Evolutionary conservation across 2,329 filamentous ascomycete species (phyloP).

Genomic region (Boeremia lycopersici): DNA sequence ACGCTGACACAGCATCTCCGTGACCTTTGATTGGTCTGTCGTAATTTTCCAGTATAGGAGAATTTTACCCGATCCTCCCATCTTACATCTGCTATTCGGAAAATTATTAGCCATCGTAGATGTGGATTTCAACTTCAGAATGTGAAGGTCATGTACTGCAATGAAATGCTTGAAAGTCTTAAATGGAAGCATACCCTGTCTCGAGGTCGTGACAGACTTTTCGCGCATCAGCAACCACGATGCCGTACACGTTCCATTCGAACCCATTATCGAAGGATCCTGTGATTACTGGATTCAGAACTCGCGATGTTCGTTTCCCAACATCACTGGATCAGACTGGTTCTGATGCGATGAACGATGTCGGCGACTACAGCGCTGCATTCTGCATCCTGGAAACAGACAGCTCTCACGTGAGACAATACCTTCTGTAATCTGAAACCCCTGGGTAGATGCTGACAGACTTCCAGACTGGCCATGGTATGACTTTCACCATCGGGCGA

Average conservation of each 20-base stretch:
- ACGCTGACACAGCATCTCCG: too few relatives aligned
- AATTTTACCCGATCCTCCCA: too few relatives aligned
- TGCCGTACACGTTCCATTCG: not conserved
- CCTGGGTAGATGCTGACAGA: not conserved
- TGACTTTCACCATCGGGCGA: slow-evolving; percentile 83
- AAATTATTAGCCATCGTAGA: too few relatives aligned
- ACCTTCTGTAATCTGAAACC: not conserved
- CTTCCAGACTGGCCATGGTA: slow-evolving; percentile 76
- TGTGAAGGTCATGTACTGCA: too few relatives aligned
- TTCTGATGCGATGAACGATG: slow-evolving; percentile 94
- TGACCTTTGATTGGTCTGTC: too few relatives aligned
- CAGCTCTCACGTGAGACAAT: not conserved
- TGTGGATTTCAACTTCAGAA: too few relatives aligned
- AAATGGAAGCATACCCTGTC: not conserved
- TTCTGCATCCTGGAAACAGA: slow-evolving; percentile 87
- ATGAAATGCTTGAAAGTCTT: not conserved
- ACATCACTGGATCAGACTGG: slow-evolving; percentile 93
- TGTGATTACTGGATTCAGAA: not conserved
- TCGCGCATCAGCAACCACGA: not conserved
- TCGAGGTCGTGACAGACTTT: not conserved
- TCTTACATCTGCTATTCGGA: too few relatives aligned
- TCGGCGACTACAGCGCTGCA: slow-evolving; percentile 87
- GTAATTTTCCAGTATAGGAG: too few relatives aligned
- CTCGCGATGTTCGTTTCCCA: slow-evolving; percentile 33
- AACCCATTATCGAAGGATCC: not conserved